Evolutionary conservation across 2,329 filamentous ascomycete genomes (phyloP), one percentile per base, ranked within the genome.

Genomic region (Annulohypoxylon truncatum): DNA sequence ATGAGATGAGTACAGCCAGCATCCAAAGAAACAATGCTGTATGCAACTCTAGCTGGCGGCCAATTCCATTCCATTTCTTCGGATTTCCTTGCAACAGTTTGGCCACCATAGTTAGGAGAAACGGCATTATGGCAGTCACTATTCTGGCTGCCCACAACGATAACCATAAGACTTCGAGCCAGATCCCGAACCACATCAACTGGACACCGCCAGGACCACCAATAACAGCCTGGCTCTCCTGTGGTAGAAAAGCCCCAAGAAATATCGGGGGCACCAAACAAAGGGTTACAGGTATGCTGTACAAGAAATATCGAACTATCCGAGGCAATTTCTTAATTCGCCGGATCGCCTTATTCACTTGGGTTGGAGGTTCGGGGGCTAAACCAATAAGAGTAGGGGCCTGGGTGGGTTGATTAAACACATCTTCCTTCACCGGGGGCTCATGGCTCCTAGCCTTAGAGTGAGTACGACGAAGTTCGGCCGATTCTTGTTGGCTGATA

Each of bases 41-140:
- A 10, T 93, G 93, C 0, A 98, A 80, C 77, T 98, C 95, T 47
- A 98, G 85, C 72, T 94, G 89, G 64, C 90, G 90, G 18, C 93
- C 94, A 76, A 97, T 89, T 73, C 97, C 94, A 74, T 89, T 90
- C 94, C 94, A 97, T 77, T 97, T 97, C 81, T 96, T 97, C 74
- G 89, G 86, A 72, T 92, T 95, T 77, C 94, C 96, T 13, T 94
- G 96, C 74, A 93, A 90, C 4, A 95, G 82, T 73, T 90, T 92
- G 4, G 93, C 89, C 13, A 92, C 29, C 7, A 79, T 73, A 38
- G 80, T 79, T 61, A 87, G 80, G 4, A 81, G 59, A 24, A 76
- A 78, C 0, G 86, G 85, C 69, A 88, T 78, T 33, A 85, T 75
- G 24, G 83, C 82, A 2, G 84, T 85, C 42, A 83, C 70, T 75